These are phyloP conservation scores for Phytophthora hybrid DNA, from an alignment of 352 stramenopile genomes.

Conservation along the genomic window DNA sequence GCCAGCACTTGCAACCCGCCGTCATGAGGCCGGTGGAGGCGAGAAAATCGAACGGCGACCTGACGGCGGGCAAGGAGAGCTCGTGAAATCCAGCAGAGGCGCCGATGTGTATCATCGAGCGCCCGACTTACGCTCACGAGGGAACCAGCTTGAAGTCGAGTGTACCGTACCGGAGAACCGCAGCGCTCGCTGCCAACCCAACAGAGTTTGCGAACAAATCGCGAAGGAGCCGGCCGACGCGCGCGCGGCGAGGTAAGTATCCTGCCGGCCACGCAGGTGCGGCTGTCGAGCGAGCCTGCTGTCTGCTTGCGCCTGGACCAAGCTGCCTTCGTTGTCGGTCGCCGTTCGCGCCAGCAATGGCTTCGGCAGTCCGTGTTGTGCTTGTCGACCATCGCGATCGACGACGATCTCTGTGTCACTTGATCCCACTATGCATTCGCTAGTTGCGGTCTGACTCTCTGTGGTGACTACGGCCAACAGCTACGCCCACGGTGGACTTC, in stretches of 20 bases:
- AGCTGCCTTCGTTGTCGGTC: background rate
- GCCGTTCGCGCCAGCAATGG: conserved; percentile 1
- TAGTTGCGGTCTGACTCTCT: conserved; percentile 38
- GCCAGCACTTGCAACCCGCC: background rate
- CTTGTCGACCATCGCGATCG: conserved; percentile 27
- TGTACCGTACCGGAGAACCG: conserved; percentile 22
- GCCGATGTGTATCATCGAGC: background rate
- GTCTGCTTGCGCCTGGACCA: background rate
- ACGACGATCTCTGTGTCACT: conserved; percentile 35
- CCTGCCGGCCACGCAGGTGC: background rate
- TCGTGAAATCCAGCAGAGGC: conserved; percentile 28
- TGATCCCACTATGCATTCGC: conserved; percentile 41
- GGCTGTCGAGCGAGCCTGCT: background rate
- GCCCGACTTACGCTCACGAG: conserved; percentile 27
- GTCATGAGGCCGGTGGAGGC: background rate
- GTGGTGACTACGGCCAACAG: conserved; percentile 23
- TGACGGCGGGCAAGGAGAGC: conserved; percentile 27
- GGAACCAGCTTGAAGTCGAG: conserved; percentile 33
- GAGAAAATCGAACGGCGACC: conserved; percentile 40
- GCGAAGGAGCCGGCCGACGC: background rate
- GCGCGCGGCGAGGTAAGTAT: background rate
- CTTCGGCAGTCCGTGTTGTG: conserved; percentile 6
- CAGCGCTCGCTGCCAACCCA: background rate
- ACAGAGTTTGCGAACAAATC: conserved; percentile 18
- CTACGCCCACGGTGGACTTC: background rate